These are phyloP conservation scores for Suillus hirtellus DNA, from an alignment of 768 basidiomycete genomes.

Conservation along the genomic window DNA sequence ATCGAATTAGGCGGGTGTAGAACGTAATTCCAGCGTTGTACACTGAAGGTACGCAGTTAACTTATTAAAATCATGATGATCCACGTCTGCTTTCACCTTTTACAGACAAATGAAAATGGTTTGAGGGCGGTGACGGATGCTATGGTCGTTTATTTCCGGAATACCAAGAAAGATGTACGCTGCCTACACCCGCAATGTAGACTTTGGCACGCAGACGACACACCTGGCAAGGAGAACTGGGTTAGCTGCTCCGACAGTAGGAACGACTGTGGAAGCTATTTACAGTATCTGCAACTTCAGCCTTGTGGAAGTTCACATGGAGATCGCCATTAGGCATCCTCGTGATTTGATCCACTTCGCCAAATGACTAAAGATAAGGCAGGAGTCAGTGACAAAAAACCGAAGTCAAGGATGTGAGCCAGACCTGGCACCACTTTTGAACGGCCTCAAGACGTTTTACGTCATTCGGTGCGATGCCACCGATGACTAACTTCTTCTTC, in stretches of 20 bases:
- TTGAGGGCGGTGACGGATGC: not conserved
- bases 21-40: slow-evolving; percentile 27
- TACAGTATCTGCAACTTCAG: slow-evolving; percentile 82
- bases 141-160: slow-evolving; percentile 49
- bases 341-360: slow-evolving; percentile 70
- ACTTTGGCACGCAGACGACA: slow-evolving; percentile 79
- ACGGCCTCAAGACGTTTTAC: slow-evolving; percentile 63
- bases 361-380: slow-evolving; percentile 55
- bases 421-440: slow-evolving; percentile 77
- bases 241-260: slow-evolving; percentile 12
- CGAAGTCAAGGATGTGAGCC: not conserved
- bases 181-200: slow-evolving; percentile 71
- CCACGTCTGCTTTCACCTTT: slow-evolving; percentile 19
- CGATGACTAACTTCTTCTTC: slow-evolving; percentile 66
- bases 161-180: slow-evolving; percentile 76
- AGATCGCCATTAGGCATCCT: slow-evolving; percentile 77
- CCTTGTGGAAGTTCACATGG: slow-evolving; percentile 71
- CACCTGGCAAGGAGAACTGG: slow-evolving; percentile 45
- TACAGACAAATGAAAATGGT: slow-evolving; percentile 21
- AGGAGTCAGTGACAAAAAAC: not conserved
- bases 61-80: not conserved
- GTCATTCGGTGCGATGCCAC: slow-evolving; percentile 65
- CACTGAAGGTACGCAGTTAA: slow-evolving; percentile 23
- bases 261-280: slow-evolving; percentile 24
- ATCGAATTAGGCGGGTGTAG: slow-evolving; percentile 28